phyloP scores from a whole-genome alignment of 2,329 filamentous ascomycete species.

The Trichoderma guizhouense region DNA sequence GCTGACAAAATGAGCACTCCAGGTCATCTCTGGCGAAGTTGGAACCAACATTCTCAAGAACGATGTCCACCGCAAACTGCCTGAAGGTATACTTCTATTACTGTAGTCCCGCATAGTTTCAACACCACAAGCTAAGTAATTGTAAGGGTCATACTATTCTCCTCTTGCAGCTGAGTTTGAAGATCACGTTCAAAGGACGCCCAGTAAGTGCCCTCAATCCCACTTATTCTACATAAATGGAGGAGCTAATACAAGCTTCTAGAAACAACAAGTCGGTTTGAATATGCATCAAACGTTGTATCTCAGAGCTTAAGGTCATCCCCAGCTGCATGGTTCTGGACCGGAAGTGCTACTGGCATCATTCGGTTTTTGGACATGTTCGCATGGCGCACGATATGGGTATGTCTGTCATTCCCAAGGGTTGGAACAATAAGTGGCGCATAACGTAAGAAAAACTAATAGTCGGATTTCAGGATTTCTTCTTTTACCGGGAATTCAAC shows the following conservation, averaged over 20 bases:
- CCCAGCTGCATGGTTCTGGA: conserved; percentile 17
- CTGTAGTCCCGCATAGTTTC: fast-evolving
- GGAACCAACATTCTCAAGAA: conserved; percentile 14
- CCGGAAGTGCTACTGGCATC: not conserved
- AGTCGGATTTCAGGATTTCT: not conserved
- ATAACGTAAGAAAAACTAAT: too few species aligned
- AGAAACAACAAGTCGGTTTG: conserved; percentile 7
- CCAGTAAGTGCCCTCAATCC: not conserved
- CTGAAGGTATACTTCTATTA: not conserved
- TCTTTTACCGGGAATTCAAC: conserved; percentile 12
- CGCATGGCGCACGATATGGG: conserved; percentile 9
- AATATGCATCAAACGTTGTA: conserved; percentile 20
- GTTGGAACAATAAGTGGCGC: not conserved
- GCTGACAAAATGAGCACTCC: not conserved
- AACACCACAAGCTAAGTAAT: not conserved
- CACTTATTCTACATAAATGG: not conserved
- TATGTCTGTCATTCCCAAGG: not conserved
- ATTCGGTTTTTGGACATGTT: conserved; percentile 13
- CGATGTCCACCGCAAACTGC: not conserved
- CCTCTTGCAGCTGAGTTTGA: not conserved
- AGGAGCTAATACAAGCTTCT: not conserved
- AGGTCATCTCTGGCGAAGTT: conserved; percentile 20
- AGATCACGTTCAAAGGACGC: not conserved
- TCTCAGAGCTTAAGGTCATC: conserved; percentile 25
- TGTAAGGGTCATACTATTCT: not conserved